Percentiles rank a stretch among this genome's conserved stretches.
phyloP scores from a whole-genome alignment of 2,329 filamentous ascomycete genomes.

The Penicillium sclerotiorum region DNA sequence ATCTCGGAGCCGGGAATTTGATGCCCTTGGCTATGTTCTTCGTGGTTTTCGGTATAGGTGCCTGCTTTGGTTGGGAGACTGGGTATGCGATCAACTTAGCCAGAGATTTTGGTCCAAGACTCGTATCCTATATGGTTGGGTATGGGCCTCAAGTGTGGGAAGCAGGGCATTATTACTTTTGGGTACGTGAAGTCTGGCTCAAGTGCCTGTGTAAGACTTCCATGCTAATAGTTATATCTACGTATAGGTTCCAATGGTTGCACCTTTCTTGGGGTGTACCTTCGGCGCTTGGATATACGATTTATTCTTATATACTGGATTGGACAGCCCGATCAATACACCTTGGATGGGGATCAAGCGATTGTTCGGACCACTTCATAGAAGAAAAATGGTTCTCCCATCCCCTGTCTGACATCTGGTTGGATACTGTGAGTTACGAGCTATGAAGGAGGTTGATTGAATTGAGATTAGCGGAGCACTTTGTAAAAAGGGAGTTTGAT shows the following conservation, averaged over 20 bases:
- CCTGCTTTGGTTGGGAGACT: slow-evolving; percentile 75
- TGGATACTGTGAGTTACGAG: not conserved
- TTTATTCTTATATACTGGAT: slow-evolving; percentile 67
- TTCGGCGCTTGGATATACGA: slow-evolving; percentile 71
- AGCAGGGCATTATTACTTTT: slow-evolving; percentile 71
- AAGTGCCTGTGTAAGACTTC: not conserved
- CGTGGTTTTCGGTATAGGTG: slow-evolving; percentile 72
- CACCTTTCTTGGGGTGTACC: slow-evolving; percentile 66
- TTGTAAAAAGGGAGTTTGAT: not conserved
- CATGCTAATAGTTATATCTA: not conserved
- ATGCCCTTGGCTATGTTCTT: slow-evolving; percentile 69
- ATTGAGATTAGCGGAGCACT: not conserved
- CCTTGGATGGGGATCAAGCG: slow-evolving; percentile 66
- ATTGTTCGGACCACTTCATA: slow-evolving; percentile 38
- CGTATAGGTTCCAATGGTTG: slow-evolving; percentile 68
- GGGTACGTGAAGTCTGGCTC: slow-evolving; percentile 49
- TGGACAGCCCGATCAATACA: slow-evolving; percentile 68
- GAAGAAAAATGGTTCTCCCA: slow-evolving; percentile 11
- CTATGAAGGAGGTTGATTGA: too few relatives aligned
- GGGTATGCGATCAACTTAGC: slow-evolving; percentile 76
- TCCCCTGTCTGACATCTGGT: slow-evolving; percentile 27
- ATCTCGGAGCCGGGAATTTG: slow-evolving; percentile 57
- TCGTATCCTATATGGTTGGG: slow-evolving; percentile 68
- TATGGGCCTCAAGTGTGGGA: slow-evolving; percentile 70
- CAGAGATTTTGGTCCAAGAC: slow-evolving; percentile 69